These are phyloP conservation scores for Ceratocystis colombiana DNA, from an alignment of 2,329 filamentous ascomycete species.

Conservation along the genomic window DNA sequence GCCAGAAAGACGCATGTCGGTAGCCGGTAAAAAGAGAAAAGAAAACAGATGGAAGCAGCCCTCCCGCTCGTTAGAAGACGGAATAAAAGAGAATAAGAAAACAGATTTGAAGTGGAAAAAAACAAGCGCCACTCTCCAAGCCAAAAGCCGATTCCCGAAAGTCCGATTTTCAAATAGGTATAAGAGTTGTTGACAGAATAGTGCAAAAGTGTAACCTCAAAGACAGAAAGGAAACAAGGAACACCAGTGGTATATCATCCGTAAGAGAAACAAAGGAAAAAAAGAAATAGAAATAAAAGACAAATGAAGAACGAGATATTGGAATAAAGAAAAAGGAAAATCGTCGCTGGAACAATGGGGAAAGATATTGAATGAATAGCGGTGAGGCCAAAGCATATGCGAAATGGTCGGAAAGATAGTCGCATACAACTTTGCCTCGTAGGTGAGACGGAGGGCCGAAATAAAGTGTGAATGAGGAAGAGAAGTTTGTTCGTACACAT, in stretches of 20 bases:
- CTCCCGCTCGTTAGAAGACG: slow-evolving; percentile 13
- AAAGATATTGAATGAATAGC: slow-evolving; percentile 12
- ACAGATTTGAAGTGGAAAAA: slow-evolving; percentile 13
- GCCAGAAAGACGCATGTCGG: slow-evolving; percentile 16
- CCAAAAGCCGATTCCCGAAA: slow-evolving; percentile 17
- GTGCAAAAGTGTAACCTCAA: slow-evolving; percentile 13
- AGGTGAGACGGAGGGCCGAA: neutral
- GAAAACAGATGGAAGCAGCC: slow-evolving; percentile 9
- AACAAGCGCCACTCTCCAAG: slow-evolving; percentile 20
- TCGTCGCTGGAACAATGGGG: slow-evolving; percentile 8
- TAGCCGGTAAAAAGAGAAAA: neutral
- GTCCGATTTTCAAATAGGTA: slow-evolving; percentile 19
- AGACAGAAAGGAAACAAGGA: slow-evolving; percentile 22
- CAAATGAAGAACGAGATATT: slow-evolving; percentile 18
- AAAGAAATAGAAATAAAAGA: slow-evolving; percentile 13
- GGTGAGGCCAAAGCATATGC: neutral
- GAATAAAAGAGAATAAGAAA: slow-evolving; percentile 8
- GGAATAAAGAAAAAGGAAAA: slow-evolving; percentile 11
- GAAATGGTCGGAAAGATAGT: neutral
- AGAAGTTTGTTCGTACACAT: slow-evolving; percentile 9
- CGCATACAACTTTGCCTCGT: neutral
- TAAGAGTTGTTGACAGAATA: slow-evolving; percentile 13
- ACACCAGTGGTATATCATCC: slow-evolving; percentile 17
- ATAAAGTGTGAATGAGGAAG: neutral
- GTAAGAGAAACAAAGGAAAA: slow-evolving; percentile 19